Percentiles rank a stretch among this genome's conserved stretches.
Conservation (phyloP, 371 early-diverging fungal species). For the Apophysomyces elegans region DNA sequence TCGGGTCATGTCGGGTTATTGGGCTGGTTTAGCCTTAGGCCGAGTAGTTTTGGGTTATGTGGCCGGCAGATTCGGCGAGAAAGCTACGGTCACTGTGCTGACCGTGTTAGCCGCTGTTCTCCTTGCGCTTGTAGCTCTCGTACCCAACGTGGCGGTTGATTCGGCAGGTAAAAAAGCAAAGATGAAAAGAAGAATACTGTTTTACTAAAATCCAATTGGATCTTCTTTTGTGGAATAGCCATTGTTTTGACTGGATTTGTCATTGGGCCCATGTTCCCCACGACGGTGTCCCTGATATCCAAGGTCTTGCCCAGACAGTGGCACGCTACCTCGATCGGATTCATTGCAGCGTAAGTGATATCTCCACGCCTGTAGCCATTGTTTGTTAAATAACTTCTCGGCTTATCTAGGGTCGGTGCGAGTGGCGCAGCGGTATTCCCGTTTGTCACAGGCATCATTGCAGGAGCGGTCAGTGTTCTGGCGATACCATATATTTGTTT, state of each 20-base stretch:
- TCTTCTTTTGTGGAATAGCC: slow-evolving; percentile 9
- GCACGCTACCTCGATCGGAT: slow-evolving; percentile 40
- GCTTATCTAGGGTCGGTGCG: slow-evolving; percentile 27
- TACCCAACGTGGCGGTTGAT: slow-evolving; percentile 22
- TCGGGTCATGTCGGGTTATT: slow-evolving; percentile 39
- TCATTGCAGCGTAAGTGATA: slow-evolving; percentile 33
- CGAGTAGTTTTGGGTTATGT: slow-evolving; percentile 37
- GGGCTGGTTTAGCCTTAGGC: slow-evolving; percentile 37
- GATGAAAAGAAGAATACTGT: neutral
- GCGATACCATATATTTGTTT: slow-evolving; percentile 27
- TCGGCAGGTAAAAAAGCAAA: slow-evolving; percentile 23
- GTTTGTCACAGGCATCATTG: slow-evolving; percentile 32
- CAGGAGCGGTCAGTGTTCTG: slow-evolving; percentile 29
- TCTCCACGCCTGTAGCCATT: neutral
- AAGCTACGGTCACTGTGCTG: slow-evolving; percentile 25
- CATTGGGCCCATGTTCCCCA: slow-evolving; percentile 41
- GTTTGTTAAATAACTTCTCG: neutral
- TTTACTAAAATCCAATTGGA: neutral
- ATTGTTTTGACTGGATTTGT: slow-evolving; percentile 27
- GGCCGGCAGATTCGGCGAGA: slow-evolving; percentile 33
- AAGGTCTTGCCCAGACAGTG: slow-evolving; percentile 29
- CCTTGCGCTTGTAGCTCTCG: slow-evolving; percentile 16
- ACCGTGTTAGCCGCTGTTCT: slow-evolving; percentile 18
- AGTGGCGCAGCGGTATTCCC: slow-evolving; percentile 38
- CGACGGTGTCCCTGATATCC: slow-evolving; percentile 35